Evolutionary conservation across 371 early-diverging fungal species (phyloP).

Genomic region (Mortierella sp.): DNA sequence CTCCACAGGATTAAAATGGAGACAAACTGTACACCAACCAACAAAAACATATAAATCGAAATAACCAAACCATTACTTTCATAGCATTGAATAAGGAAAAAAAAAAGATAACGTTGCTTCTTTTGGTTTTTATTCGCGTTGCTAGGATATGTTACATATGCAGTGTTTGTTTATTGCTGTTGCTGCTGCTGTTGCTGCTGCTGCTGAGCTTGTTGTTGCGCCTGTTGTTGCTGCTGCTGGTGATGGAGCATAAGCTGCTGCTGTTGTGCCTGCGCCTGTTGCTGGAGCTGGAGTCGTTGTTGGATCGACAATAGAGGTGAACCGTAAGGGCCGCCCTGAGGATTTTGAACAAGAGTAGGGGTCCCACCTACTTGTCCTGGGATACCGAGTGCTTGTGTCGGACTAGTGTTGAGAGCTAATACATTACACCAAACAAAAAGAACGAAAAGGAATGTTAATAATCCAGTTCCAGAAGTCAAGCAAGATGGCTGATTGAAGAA

Average conservation of each 20-base stretch:
- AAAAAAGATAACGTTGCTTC: neutral
- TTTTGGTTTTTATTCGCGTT: neutral
- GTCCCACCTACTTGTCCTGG: conserved; percentile 30
- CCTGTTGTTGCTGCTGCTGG: conserved; percentile 34
- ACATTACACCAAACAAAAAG: neutral
- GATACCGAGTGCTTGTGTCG: conserved; percentile 36
- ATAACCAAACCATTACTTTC: no score
- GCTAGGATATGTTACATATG: neutral
- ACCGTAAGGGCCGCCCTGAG: conserved; percentile 23
- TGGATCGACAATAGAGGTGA: conserved; percentile 19
- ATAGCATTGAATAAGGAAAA: no score
- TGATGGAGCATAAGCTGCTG: conserved; percentile 22
- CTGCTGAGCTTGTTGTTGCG: conserved; percentile 38
- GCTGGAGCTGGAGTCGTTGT: conserved; percentile 26
- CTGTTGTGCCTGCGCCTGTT: conserved; percentile 24
- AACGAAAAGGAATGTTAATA: neutral
- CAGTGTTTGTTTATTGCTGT: conserved; percentile 26
- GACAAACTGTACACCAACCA: no score
- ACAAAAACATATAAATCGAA: no score
- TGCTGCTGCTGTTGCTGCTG: conserved; percentile 36
- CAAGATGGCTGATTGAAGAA: neutral
- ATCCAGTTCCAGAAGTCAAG: no score
- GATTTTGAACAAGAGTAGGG: conserved; percentile 22
- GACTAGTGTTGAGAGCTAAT: conserved; percentile 27
- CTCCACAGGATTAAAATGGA: no score